Conservation (phyloP, 108 stramenopile species). For the Cyclotella cryptica region DNA sequence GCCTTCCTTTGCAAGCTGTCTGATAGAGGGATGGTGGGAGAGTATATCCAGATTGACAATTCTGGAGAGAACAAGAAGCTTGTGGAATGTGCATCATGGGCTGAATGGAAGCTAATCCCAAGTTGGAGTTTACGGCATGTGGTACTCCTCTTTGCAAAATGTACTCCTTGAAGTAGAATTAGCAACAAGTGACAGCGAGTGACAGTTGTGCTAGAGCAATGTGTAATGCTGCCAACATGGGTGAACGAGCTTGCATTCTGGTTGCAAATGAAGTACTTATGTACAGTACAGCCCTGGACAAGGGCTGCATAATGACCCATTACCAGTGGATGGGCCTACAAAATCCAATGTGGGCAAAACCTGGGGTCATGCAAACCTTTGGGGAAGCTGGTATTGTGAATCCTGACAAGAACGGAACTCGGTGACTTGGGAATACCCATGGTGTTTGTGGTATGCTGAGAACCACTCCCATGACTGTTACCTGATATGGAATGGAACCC, state of each 20-base stretch:
- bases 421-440: slow-evolving; percentile 37
- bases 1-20: too few species aligned
- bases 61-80: too few species aligned
- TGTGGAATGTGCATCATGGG: too few species aligned
- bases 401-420: slow-evolving; percentile 13
- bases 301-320: neutral
- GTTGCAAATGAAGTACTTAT: neutral
- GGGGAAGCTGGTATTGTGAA: slow-evolving; percentile 38
- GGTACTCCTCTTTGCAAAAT: neutral
- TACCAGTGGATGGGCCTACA: too few species aligned
- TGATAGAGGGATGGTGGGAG: too few species aligned
- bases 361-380: too few species aligned
- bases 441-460: slow-evolving; percentile 15
- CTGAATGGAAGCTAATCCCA: too few species aligned
- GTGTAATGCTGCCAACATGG: too few species aligned
- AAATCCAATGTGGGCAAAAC: neutral
- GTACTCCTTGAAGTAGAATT: too few species aligned
- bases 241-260: neutral
- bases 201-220: too few species aligned
- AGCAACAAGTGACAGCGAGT: too few species aligned
- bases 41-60: too few species aligned
- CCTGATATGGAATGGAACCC: slow-evolving; percentile 42
- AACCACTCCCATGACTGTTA: slow-evolving; percentile 26
- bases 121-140: neutral
- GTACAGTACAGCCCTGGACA: neutral